Evolutionary conservation across 768 basidiomycete species (phyloP).

Genomic region (Leccinum sublutescens): DNA sequence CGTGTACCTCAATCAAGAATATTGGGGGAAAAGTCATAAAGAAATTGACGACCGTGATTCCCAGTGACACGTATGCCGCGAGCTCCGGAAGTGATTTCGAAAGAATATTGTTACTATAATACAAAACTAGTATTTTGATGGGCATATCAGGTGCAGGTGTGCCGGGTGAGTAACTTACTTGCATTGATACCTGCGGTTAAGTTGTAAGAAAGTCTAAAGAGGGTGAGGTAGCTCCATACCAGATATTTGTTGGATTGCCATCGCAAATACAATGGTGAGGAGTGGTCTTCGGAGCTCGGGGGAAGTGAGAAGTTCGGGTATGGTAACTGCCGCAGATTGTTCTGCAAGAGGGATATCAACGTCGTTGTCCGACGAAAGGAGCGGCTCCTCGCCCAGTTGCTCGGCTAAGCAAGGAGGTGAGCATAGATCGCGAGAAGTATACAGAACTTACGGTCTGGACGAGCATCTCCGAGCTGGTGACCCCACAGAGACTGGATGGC

Average conservation of each 20-base stretch:
- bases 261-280: conserved; percentile 63
- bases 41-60: conserved; percentile 82
- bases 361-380: conserved; percentile 22
- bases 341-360: conserved; percentile 15
- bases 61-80: conserved; percentile 80
- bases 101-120: conserved; percentile 89
- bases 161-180: conserved; percentile 35
- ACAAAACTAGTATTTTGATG: conserved; percentile 58
- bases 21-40: conserved; percentile 77
- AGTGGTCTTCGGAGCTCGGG: conserved; percentile 62
- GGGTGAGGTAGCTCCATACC: conserved; percentile 39
- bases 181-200: conserved; percentile 66
- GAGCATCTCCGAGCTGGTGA: conserved; percentile 28
- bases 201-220: conserved; percentile 5
- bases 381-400: conserved; percentile 26
- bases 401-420: conserved; percentile 21
- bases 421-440: neutral
- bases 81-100: conserved; percentile 73
- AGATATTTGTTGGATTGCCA: conserved; percentile 78
- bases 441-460: conserved; percentile 23
- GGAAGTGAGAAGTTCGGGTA: conserved; percentile 51
- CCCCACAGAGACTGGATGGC: conserved; percentile 57
- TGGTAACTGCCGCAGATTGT: conserved; percentile 40
- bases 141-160: neutral
- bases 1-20: conserved; percentile 72